Conservation (phyloP, 306 rosid genomes). For the Vicia sativa region DNA sequence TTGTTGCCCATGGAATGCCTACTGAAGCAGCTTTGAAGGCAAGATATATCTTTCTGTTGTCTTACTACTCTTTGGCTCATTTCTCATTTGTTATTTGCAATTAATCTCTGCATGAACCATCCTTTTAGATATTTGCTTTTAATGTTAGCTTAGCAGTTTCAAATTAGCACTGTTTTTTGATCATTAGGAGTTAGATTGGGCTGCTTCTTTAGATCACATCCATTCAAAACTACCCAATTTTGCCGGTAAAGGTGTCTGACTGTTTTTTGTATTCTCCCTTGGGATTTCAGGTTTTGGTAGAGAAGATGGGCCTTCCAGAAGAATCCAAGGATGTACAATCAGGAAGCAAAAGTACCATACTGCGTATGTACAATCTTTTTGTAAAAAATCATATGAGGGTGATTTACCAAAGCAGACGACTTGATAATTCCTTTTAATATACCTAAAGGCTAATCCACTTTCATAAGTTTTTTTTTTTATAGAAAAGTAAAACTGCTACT, state of each 20-base stretch:
- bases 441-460: neutral
- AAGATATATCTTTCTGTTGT: neutral
- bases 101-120: slow-evolving; percentile 12
- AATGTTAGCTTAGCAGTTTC: slow-evolving; percentile 1
- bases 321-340: slow-evolving; percentile 39
- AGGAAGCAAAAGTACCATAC: slow-evolving; percentile 40
- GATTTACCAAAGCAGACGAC: neutral
- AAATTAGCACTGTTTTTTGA: slow-evolving; percentile 17
- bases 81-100: neutral
- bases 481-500: neutral
- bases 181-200: slow-evolving; percentile 20
- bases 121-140: slow-evolving; percentile 11
- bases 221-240: neutral
- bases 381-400: neutral
- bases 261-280: slow-evolving; percentile 30
- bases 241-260: slow-evolving; percentile 24
- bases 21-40: slow-evolving; percentile 85
- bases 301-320: slow-evolving; percentile 88
- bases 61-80: neutral
- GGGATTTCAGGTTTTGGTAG: slow-evolving; percentile 72
- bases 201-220: neutral
- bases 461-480: slow-evolving; percentile 1
- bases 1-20: slow-evolving; percentile 70
- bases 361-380: slow-evolving; percentile 55
- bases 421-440: slow-evolving; percentile 7